Evolutionary conservation across 2,329 filamentous ascomycete species (phyloP).

Genomic region (Phaeomoniella chlamydospora): DNA sequence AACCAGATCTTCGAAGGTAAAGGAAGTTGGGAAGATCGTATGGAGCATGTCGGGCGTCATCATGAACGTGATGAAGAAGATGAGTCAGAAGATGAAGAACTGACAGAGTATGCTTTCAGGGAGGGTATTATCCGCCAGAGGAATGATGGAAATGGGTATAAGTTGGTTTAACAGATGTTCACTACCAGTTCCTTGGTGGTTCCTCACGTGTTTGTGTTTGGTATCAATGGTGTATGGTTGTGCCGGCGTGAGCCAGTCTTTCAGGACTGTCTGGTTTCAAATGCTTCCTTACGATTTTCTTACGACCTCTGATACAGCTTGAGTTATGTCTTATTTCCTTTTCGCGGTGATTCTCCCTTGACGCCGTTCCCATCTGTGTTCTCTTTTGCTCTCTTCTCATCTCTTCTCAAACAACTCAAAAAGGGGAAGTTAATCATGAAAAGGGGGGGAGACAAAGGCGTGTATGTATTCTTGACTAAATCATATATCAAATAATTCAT

Average conservation of each 20-base stretch:
- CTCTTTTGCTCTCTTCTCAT: too few species aligned
- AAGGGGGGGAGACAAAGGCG: too few species aligned
- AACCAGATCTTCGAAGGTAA: slow-evolving; percentile 42
- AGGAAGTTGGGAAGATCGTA: slow-evolving; percentile 61
- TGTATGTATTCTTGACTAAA: too few species aligned
- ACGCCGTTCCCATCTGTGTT: too few species aligned
- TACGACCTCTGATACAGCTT: neutral
- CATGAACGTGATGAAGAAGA: slow-evolving; percentile 44
- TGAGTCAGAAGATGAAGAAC: slow-evolving; percentile 24
- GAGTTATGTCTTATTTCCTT: neutral
- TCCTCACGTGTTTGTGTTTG: too few species aligned
- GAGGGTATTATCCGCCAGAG: slow-evolving; percentile 17
- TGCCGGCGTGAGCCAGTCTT: too few species aligned
- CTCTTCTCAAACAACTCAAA: too few species aligned
- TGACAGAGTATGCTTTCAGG: slow-evolving; percentile 22
- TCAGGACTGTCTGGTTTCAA: neutral
- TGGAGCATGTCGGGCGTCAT: slow-evolving; percentile 80
- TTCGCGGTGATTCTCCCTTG: neutral
- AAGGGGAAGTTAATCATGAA: too few species aligned
- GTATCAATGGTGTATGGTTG: too few species aligned
- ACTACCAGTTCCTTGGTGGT: too few species aligned
- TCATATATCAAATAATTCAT: too few species aligned
- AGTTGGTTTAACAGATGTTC: neutral
- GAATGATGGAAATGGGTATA: neutral
- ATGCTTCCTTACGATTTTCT: neutral